Evolutionary conservation across 352 stramenopile species (phyloP).

Genomic region (Globisporangium okanoganense): DNA sequence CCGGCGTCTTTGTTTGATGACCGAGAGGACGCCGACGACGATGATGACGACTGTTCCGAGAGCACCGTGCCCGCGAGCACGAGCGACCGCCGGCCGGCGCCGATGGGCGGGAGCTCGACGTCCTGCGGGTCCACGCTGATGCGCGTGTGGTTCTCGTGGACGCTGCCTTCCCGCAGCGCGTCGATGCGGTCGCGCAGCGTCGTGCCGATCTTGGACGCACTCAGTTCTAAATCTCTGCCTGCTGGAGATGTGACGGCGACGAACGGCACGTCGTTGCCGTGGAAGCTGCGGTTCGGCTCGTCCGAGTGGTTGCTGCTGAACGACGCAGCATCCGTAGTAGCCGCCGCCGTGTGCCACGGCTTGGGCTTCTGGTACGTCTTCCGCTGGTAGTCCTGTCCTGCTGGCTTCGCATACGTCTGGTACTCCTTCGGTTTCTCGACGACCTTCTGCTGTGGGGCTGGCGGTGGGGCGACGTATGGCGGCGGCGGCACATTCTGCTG

Average conservation of each 20-base stretch:
- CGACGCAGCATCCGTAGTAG: not conserved
- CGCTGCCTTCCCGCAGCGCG: constrained; percentile 41
- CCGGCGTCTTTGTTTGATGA: not conserved
- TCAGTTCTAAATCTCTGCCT: constrained; percentile 6
- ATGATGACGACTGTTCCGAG: constrained; percentile 24
- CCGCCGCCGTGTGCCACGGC: constrained; percentile 7
- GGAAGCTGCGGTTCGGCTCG: constrained; percentile 12
- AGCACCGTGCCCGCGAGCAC: constrained; percentile 36
- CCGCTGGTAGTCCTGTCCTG: constrained; percentile 11
- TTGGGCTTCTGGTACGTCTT: constrained; percentile 13
- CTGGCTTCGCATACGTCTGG: constrained; percentile 9
- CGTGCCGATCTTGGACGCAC: constrained; percentile 7
- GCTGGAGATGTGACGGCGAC: constrained; percentile 25
- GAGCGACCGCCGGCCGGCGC: constrained; percentile 21
- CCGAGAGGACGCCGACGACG: constrained; percentile 17
- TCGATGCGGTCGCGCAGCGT: constrained; percentile 66
- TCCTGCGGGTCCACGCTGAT: constrained; percentile 32
- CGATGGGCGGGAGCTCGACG: constrained; percentile 18
- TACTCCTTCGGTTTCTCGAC: constrained; percentile 5
- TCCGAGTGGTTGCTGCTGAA: constrained; percentile 14
- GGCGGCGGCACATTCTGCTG: not conserved
- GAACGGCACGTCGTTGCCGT: constrained; percentile 15
- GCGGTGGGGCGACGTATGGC: not conserved
- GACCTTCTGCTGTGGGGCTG: constrained; percentile 13
- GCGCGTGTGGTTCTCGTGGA: constrained; percentile 47